phyloP scores from a whole-genome alignment of 352 stramenopile species.

The Phytophthora ramorum region DNA sequence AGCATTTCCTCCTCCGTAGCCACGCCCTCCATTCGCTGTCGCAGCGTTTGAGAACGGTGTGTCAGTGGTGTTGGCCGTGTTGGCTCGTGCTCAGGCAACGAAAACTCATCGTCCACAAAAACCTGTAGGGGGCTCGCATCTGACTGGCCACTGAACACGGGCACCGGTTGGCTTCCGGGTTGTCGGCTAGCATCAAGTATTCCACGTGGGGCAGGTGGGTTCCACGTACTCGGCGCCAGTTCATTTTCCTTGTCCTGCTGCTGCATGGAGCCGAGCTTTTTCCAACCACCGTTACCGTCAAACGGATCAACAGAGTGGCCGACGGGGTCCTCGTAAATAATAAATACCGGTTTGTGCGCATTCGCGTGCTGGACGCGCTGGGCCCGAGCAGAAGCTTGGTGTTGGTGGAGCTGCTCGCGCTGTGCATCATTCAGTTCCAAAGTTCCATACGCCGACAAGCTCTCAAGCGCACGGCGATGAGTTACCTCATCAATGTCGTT shows the following conservation, averaged over 20 bases:
- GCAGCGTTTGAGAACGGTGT: slow-evolving; percentile 68
- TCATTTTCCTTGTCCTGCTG: slow-evolving; percentile 89
- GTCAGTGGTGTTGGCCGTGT: slow-evolving; percentile 44
- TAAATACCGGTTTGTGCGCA: slow-evolving; percentile 87
- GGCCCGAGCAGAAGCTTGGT: slow-evolving; percentile 58
- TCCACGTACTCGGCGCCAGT: slow-evolving; percentile 59
- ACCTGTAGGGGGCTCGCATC: slow-evolving; percentile 59
- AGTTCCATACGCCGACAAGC: slow-evolving; percentile 54
- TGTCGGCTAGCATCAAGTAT: slow-evolving; percentile 6
- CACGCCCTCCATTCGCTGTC: slow-evolving; percentile 72
- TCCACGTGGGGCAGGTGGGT: slow-evolving; percentile 18
- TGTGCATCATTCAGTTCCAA: slow-evolving; percentile 60
- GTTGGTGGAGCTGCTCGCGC: slow-evolving; percentile 70
- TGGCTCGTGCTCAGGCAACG: slow-evolving; percentile 24
- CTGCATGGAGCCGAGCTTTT: slow-evolving; percentile 61
- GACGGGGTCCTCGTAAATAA: slow-evolving; percentile 76
- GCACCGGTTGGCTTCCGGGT: slow-evolving; percentile 6
- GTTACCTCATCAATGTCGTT: slow-evolving; percentile 47
- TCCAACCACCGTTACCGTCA: slow-evolving; percentile 70
- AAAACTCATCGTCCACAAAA: slow-evolving; percentile 83
- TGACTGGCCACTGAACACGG: slow-evolving; percentile 10
- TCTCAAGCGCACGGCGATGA: slow-evolving; percentile 68
- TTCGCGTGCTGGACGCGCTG: slow-evolving; percentile 68
- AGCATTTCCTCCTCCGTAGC: slow-evolving; percentile 83
- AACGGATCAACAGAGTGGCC: slow-evolving; percentile 63